Base-by-base conservation (phyloP, 1,284 basidiomycete genomes). In the Ustilago shanxiensis region DNA sequence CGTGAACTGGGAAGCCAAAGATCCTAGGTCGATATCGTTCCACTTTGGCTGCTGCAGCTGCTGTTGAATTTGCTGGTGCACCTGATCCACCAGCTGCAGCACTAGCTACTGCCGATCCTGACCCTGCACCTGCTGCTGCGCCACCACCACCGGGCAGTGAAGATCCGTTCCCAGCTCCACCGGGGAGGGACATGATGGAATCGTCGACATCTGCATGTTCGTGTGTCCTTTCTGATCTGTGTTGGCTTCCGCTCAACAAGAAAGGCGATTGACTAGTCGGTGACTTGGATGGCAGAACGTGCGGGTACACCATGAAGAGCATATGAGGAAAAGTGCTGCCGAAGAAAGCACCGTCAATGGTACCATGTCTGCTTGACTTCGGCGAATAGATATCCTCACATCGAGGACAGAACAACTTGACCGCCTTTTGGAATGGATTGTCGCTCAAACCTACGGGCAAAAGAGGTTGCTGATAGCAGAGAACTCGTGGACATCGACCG, bases 231-330 rank as follows among this genome's bases (percentile, higher is more conserved):
- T 75, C 67, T 50, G 61, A 45, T 24, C 72, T 57, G 37, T 73
- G 73, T 28, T 68, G 65, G 10, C 54, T 61, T n/a, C 41, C 61
- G n/a, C 56, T 60, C 37, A 82, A 66, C 57, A 80, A 57, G 41
- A 83, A 83, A 5, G 79, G 80, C 16, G 79, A 78, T 57, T 79
- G 81, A 5, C 73, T 60, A 2, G 74, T 66, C 1, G 80, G 78
- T 18, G 80, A 80, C 45, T 85, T 85, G 51, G 75, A 76, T 88
- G 91, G 64, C 89, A 92, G 13, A 93, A 96, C 81, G 76, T 88
- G 18, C 88, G 90, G 72, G 93, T 95, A 71, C 87, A 90, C 50
- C 87, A 89, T 69, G 90, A 93, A 82, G n/a, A 86, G 72, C 82
- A 86, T 85, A 55, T 86, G 84, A 18, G 84, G 83, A 51, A 86